These are phyloP conservation scores for Rhodotorula sp. DNA, from an alignment of 1,284 basidiomycete genomes.

Conservation along the genomic window DNA sequence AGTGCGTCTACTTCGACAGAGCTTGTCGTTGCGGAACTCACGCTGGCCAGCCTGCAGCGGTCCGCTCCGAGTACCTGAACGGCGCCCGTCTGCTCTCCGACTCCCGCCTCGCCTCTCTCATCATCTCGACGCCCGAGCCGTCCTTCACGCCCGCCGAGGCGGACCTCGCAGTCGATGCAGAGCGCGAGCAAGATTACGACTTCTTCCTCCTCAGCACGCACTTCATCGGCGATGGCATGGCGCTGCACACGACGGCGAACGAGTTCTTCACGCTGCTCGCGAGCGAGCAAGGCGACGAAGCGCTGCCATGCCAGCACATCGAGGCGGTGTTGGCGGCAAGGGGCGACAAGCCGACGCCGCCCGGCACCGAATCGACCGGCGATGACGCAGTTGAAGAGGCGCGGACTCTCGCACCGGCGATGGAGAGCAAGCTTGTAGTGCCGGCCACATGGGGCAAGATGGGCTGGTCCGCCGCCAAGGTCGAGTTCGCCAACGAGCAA, in stretches of 20 bases:
- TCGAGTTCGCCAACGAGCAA: slow-evolving; percentile 62
- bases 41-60: slow-evolving; percentile 47
- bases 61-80: slow-evolving; percentile 68
- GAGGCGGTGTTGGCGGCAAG: background rate
- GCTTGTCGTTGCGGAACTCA: background rate
- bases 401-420: slow-evolving; percentile 9
- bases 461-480: slow-evolving; percentile 53
- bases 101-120: slow-evolving; percentile 67
- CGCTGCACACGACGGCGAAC: slow-evolving; percentile 70
- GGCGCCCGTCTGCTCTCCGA: slow-evolving; percentile 71
- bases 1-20: background rate
- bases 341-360: background rate
- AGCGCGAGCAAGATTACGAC: slow-evolving; percentile 54
- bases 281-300: background rate
- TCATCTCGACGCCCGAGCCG: slow-evolving; percentile 56
- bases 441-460: slow-evolving; percentile 13
- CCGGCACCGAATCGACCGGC: background rate
- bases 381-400: background rate
- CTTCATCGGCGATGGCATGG: slow-evolving; percentile 76
- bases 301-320: background rate
- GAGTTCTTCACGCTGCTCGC: slow-evolving; percentile 66
- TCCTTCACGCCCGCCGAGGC: slow-evolving; percentile 28
- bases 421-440: slow-evolving; percentile 27
- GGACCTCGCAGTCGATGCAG: background rate
- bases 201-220: slow-evolving; percentile 68